These are phyloP conservation scores for Ganoderma lucidum DNA, from an alignment of 1,284 basidiomycete species.

Conservation along the genomic window DNA sequence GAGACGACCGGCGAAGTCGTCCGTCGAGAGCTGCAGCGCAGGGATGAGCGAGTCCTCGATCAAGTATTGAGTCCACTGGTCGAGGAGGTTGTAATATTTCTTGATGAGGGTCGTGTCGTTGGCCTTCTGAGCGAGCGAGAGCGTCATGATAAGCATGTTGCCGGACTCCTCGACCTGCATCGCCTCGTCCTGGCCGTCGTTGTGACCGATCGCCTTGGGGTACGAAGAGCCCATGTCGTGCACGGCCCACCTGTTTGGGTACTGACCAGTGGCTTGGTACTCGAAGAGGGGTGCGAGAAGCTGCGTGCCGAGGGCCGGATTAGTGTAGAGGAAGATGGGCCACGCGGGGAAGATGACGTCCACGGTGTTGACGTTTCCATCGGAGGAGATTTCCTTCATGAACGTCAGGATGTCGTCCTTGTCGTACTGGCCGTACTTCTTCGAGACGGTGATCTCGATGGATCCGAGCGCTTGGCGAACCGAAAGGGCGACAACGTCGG, in stretches of 20 bases:
- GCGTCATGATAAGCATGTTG: constrained; percentile 80
- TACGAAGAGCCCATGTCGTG: constrained; percentile 67
- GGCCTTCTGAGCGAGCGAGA: constrained; percentile 71
- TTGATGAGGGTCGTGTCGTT: constrained; percentile 62
- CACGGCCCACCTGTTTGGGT: constrained; percentile 69
- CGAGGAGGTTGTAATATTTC: constrained; percentile 65
- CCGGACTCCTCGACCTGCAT: constrained; percentile 79
- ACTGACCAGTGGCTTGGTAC: constrained; percentile 71
- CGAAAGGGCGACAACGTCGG: constrained; percentile 62
- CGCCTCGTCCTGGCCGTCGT: constrained; percentile 65
- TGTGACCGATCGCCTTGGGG: constrained; percentile 62
- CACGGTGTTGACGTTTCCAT: constrained; percentile 76
- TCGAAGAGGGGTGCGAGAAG: constrained; percentile 68
- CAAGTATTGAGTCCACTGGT: constrained; percentile 79
- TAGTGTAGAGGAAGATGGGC: constrained; percentile 71
- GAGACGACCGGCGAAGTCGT: constrained; percentile 74
- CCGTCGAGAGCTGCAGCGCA: constrained; percentile 70
- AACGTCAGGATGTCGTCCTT: constrained; percentile 65
- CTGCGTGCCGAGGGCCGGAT: constrained; percentile 66
- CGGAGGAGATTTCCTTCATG: constrained; percentile 77
- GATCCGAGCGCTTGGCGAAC: constrained; percentile 68
- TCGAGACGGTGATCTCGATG: constrained; percentile 68
- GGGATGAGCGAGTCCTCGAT: constrained; percentile 71
- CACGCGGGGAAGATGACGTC: constrained; percentile 78
- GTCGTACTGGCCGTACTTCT: constrained; percentile 61